A percentile compares a stretch with the other conserved stretches of the same genome.
Evolutionary conservation across 2,329 filamentous ascomycete genomes (phyloP).

Genomic region (Coniochaeta prunicola): DNA sequence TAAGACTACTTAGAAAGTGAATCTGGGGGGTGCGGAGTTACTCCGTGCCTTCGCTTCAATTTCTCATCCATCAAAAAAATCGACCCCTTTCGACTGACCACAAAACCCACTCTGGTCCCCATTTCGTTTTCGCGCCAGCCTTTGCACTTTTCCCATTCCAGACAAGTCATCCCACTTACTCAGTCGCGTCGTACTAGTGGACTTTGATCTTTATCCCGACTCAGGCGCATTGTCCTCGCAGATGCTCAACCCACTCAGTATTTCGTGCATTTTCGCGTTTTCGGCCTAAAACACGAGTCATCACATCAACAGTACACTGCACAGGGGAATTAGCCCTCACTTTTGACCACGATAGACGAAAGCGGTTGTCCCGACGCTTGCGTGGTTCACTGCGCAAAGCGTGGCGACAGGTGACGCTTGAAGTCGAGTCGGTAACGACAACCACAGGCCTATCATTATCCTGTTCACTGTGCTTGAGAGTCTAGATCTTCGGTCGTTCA

Average conservation of each 20-base stretch:
- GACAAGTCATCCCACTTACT: slow-evolving; percentile 1
- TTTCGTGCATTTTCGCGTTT: not conserved
- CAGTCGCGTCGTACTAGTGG: not conserved
- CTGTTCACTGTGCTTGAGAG: not conserved
- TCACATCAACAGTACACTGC: too few relatives aligned
- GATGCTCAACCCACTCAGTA: not conserved
- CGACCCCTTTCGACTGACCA: not conserved
- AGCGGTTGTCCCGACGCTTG: not conserved
- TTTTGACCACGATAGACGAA: not conserved
- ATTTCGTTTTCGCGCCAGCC: not conserved
- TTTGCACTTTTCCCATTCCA: not conserved
- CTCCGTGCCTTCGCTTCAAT: not conserved
- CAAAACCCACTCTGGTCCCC: not conserved
- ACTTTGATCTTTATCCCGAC: not conserved
- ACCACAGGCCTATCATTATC: not conserved
- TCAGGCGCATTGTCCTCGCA: not conserved
- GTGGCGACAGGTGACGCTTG: not conserved
- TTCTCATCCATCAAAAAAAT: not conserved
- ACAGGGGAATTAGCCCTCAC: too few relatives aligned
- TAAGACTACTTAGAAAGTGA: not conserved
- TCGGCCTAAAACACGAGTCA: not conserved
- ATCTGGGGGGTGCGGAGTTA: not conserved
- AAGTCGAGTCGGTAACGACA: not conserved
- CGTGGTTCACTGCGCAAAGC: not conserved
- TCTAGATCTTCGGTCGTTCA: not conserved